Percentiles rank a stretch among this genome's conserved stretches.
Evolutionary conservation across 2,329 filamentous ascomycete species (phyloP).

Genomic region (Colletotrichum karsti): DNA sequence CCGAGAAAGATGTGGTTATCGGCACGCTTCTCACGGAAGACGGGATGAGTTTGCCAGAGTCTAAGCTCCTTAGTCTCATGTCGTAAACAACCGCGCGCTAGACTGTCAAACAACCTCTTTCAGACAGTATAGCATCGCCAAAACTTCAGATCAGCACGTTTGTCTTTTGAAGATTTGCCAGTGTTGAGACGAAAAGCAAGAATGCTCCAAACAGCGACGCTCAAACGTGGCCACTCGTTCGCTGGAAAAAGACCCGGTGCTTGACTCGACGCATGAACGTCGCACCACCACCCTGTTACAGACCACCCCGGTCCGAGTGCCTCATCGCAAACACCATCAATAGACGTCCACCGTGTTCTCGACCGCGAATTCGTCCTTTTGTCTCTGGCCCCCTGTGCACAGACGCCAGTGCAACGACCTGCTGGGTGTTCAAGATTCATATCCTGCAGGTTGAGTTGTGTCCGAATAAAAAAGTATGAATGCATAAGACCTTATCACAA

Average conservation of each 20-base stretch:
- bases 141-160: neutral
- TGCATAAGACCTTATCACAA: neutral
- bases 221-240: too few relatives aligned
- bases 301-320: conserved; percentile 16
- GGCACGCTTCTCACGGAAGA: neutral
- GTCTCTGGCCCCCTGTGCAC: neutral
- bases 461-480: neutral
- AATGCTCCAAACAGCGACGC: neutral
- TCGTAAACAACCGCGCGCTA: neutral
- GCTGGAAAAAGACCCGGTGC: neutral
- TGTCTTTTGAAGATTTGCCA: neutral
- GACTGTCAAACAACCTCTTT: neutral
- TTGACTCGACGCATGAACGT: conserved; percentile 14
- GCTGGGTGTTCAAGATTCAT: neutral
- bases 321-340: neutral
- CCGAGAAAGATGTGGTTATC: neutral
- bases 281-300: conserved; percentile 16
- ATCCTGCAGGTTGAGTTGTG: neutral
- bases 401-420: neutral
- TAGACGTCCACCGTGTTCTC: neutral
- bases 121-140: neutral
- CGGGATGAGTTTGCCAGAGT: neutral
- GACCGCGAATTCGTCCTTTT: neutral
- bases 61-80: neutral
- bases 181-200: conserved; percentile 1